A percentile compares a stretch with the other conserved stretches of the same genome.
phyloP scores from a whole-genome alignment of 2,329 filamentous ascomycete species.

The Calycina herbarum region DNA sequence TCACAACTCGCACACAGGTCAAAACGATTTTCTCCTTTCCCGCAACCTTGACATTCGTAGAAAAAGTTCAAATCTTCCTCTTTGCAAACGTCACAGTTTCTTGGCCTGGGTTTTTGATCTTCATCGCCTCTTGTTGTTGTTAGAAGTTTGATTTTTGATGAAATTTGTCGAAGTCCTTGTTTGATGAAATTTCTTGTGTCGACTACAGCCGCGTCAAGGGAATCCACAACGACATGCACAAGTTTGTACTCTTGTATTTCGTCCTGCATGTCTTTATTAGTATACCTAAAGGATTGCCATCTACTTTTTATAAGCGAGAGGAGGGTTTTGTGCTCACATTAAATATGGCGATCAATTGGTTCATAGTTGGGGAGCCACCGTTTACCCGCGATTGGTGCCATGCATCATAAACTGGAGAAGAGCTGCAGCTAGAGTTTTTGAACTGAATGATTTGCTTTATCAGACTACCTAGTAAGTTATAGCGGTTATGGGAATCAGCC shows the following conservation, averaged over 20 bases:
- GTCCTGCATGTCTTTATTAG: constrained; percentile 1
- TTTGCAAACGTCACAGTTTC: constrained; percentile 15
- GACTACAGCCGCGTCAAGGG: constrained; percentile 20
- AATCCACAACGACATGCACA: constrained; percentile 24
- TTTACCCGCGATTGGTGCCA: constrained; percentile 17
- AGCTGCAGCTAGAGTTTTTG: constrained; percentile 11
- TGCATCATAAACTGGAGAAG: constrained; percentile 10
- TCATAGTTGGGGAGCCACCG: neutral
- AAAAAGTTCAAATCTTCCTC: constrained; percentile 9
- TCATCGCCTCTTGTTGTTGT: constrained; percentile 19
- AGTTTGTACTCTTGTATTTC: constrained; percentile 24
- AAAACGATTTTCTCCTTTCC: constrained; percentile 8
- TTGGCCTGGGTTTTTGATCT: neutral
- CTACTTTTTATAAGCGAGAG: neutral
- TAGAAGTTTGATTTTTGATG: constrained; percentile 19
- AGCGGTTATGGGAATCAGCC: constrained; percentile 8
- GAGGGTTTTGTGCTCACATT: constrained; percentile 2
- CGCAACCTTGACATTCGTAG: constrained; percentile 18
- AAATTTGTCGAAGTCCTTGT: constrained; percentile 8
- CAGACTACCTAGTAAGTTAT: constrained; percentile 34
- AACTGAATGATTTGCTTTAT: constrained; percentile 38
- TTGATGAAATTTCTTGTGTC: constrained; percentile 19
- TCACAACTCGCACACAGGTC: constrained; percentile 18
- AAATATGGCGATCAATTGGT: constrained; percentile 11
- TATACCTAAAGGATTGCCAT: neutral